Percentiles rank a stretch among this genome's conserved stretches.
These are phyloP conservation scores for Hortiboletus flavorubellus DNA, from an alignment of 768 basidiomycete genomes.

Conservation along the genomic window DNA sequence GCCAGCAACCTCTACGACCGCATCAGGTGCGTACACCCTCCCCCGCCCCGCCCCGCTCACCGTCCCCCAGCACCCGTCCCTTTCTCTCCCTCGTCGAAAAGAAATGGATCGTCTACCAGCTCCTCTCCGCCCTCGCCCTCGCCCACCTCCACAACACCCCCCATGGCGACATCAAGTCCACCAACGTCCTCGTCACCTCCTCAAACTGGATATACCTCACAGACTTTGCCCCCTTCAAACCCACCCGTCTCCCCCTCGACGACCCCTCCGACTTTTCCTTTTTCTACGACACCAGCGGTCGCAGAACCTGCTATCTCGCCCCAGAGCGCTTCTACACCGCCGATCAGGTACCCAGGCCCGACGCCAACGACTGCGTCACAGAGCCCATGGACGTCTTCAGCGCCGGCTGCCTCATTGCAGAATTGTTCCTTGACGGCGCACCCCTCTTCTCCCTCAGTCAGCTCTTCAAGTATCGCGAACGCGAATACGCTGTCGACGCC, in stretches of 20 bases:
- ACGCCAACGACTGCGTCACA: conserved; percentile 76
- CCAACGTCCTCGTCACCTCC: conserved; percentile 94
- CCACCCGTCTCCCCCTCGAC: conserved; percentile 90
- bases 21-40: conserved; percentile 68
- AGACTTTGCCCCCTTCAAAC: conserved; percentile 95
- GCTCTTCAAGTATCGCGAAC: conserved; percentile 89
- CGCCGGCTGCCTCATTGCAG: conserved; percentile 90
- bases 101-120: conserved; percentile 96
- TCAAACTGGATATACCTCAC: conserved; percentile 95
- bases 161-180: conserved; percentile 97
- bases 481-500: conserved; percentile 72
- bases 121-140: conserved; percentile 80
- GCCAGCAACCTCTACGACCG: conserved; percentile 32
- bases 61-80: conserved; percentile 74
- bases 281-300: conserved; percentile 93
- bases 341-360: background rate
- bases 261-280: conserved; percentile 98
- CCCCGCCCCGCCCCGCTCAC: background rate
- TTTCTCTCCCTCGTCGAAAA: conserved; percentile 91
- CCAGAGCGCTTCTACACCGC: conserved; percentile 91
- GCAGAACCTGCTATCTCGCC: conserved; percentile 93
- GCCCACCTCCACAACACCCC: conserved; percentile 83
- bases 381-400: conserved; percentile 99
- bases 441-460: conserved; percentile 93
- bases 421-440: conserved; percentile 92